These are phyloP conservation scores for Sphenostylis stenocarpa DNA, from an alignment of 306 rosid species.

Conservation along the genomic window DNA sequence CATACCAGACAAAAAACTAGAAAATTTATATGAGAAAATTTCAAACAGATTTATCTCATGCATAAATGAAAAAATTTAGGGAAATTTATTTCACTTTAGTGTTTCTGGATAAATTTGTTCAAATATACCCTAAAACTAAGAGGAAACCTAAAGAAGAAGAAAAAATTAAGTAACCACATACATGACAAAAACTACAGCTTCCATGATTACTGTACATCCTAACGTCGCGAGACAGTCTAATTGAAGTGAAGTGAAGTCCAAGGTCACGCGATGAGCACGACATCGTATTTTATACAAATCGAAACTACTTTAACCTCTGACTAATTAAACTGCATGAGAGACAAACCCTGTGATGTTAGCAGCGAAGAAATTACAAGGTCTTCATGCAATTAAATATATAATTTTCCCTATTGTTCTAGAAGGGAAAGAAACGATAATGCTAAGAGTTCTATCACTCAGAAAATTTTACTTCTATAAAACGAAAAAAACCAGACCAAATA, in stretches of 20 bases:
- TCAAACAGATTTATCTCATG: too few relatives aligned
- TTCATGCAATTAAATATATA: not conserved
- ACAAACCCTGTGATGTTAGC: not conserved
- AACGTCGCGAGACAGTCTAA: constrained; percentile 42
- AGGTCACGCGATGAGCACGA: constrained; percentile 30
- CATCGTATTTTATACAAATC: not conserved
- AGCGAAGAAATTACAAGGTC: not conserved
- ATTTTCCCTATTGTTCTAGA: too few relatives aligned
- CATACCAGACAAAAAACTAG: constrained; percentile 47
- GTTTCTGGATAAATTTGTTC: too few relatives aligned
- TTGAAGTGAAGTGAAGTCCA: constrained; percentile 35
- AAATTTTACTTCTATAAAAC: not conserved
- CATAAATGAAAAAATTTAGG: too few relatives aligned
- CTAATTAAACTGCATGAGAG: constrained; percentile 23
- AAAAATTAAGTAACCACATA: constrained; percentile 41
- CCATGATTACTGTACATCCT: constrained; percentile 35
- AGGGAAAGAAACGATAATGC: not conserved
- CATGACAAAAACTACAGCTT: constrained; percentile 43
- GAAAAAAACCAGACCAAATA: not conserved
- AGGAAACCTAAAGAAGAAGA: not conserved
- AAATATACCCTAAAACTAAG: not conserved
- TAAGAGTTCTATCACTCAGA: constrained; percentile 5
- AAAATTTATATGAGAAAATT: too few relatives aligned
- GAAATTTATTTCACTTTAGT: too few relatives aligned
- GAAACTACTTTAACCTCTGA: not conserved